Evolutionary conservation across 106 monocot species (phyloP).

Genomic region (Allium sativum): DNA sequence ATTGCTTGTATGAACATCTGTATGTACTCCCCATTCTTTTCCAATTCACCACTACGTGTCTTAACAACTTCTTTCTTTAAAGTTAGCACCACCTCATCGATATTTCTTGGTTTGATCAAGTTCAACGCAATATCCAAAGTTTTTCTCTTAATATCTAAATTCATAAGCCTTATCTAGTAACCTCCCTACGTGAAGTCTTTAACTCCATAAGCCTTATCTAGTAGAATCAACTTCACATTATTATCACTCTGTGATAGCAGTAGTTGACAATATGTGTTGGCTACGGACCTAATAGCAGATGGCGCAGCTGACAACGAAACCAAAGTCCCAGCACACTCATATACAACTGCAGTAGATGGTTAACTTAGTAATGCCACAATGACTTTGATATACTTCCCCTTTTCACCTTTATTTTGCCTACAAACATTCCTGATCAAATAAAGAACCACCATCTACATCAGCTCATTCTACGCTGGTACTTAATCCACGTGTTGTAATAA

Average conservation of each 20-base stretch:
- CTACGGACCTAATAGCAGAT: too few species aligned
- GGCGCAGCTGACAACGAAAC: conserved; percentile 59
- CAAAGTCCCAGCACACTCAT: conserved; percentile 67
- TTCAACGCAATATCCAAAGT: conserved; percentile 72
- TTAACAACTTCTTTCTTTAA: conserved; percentile 91
- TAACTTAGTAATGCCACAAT: conserved; percentile 48
- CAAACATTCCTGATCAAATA: conserved; percentile 86
- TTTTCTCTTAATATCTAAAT: conserved; percentile 72
- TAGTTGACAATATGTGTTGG: conserved; percentile 84
- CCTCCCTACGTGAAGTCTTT: conserved; percentile 46
- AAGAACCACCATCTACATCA: conserved; percentile 74
- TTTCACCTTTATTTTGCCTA: conserved; percentile 48
- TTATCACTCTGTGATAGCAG: conserved; percentile 81
- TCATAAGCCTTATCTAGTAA: conserved; percentile 73
- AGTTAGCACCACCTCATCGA: conserved; percentile 72
- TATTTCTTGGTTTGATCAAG: conserved; percentile 61
- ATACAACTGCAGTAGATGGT: conserved; percentile 56
- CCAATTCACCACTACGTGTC: conserved; percentile 73
- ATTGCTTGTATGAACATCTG: conserved; percentile 95
- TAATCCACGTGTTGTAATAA: conserved; percentile 49
- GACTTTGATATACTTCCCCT: conserved; percentile 69
- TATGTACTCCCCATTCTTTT: conserved; percentile 75
- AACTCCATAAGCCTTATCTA: conserved; percentile 75
- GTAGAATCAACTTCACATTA: conserved; percentile 79
- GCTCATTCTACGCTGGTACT: conserved; percentile 59